These are phyloP conservation scores for Ceriops zippeliana DNA, from an alignment of 345 rosid species.

Conservation along the genomic window DNA sequence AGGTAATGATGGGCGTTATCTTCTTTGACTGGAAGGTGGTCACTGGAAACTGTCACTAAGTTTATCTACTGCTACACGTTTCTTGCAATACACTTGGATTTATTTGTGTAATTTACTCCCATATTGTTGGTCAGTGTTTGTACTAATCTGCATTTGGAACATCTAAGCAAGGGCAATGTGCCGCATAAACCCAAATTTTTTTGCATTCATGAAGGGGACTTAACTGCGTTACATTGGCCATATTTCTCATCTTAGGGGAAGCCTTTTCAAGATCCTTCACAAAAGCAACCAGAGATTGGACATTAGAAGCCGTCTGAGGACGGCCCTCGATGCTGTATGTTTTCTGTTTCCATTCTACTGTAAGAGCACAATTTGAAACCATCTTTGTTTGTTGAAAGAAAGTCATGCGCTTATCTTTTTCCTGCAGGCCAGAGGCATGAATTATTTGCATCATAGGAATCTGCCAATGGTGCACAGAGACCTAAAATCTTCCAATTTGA, in stretches of 20 bases:
- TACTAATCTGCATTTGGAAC: background rate
- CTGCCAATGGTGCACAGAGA: conserved; percentile 90
- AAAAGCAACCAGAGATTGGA: conserved; percentile 63
- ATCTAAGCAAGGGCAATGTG: background rate
- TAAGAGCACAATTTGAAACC: conserved; percentile 1
- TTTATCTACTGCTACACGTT: background rate
- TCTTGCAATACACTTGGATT: background rate
- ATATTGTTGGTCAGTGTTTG: background rate
- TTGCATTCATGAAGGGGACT: background rate
- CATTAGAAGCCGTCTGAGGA: conserved; percentile 61
- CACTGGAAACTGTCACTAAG: background rate
- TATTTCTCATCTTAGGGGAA: conserved; percentile 58
- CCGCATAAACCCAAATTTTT: background rate
- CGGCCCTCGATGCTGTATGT: conserved; percentile 90
- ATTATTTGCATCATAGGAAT: conserved; percentile 82
- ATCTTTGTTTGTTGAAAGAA: background rate
- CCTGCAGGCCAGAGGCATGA: conserved; percentile 89
- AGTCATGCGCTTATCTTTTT: background rate
- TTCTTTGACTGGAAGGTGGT: background rate
- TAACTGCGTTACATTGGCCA: background rate
- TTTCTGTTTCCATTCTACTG: conserved; percentile 12
- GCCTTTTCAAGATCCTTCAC: conserved; percentile 88
- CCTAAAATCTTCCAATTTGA: conserved; percentile 85
- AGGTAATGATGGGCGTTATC: conserved; percentile 39
- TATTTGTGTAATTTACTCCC: background rate